These are phyloP conservation scores for Fusarium tuaranense DNA, from an alignment of 2,329 filamentous ascomycete genomes.

Conservation along the genomic window DNA sequence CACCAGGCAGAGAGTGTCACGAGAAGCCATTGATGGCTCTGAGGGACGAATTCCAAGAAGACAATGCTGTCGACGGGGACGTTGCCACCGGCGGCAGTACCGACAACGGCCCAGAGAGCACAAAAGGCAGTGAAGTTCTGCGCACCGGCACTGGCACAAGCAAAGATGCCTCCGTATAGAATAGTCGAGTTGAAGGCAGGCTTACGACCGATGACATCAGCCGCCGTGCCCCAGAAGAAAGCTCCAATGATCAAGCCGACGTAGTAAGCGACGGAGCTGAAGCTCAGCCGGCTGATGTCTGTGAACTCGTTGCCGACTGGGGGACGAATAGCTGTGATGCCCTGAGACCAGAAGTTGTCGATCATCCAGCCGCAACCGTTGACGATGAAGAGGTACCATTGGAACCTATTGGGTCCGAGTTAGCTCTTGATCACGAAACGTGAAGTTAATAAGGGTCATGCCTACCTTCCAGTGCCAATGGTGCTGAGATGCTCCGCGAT, in stretches of 20 bases:
- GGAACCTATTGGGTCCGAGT: constrained; percentile 42
- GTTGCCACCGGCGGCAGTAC: constrained; percentile 56
- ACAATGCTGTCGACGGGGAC: constrained; percentile 59
- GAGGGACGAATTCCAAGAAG: constrained; percentile 58
- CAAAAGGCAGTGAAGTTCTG: constrained; percentile 68
- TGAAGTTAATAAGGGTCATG: not conserved
- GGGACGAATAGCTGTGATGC: constrained; percentile 50
- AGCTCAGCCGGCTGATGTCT: constrained; percentile 46
- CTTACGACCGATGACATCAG: constrained; percentile 54
- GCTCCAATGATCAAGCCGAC: constrained; percentile 57
- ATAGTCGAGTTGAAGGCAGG: constrained; percentile 59
- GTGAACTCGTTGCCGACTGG: constrained; percentile 49
- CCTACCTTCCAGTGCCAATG: constrained; percentile 52
- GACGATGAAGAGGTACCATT: constrained; percentile 59
- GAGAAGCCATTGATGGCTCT: constrained; percentile 57
- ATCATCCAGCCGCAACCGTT: constrained; percentile 61
- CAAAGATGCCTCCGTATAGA: constrained; percentile 63
- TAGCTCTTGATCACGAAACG: not conserved
- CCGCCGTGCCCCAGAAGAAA: constrained; percentile 56
- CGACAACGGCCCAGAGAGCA: constrained; percentile 63
- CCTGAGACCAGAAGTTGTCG: constrained; percentile 56
- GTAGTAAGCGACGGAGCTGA: constrained; percentile 49
- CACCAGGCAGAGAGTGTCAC: constrained; percentile 57
- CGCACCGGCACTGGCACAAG: constrained; percentile 66
- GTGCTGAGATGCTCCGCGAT: constrained; percentile 44